Evolutionary conservation across 495 filamentous ascomycete species (phyloP), one percentile per base, ranked within the genome.

Genomic region (Aspergillus bertholletiae): DNA sequence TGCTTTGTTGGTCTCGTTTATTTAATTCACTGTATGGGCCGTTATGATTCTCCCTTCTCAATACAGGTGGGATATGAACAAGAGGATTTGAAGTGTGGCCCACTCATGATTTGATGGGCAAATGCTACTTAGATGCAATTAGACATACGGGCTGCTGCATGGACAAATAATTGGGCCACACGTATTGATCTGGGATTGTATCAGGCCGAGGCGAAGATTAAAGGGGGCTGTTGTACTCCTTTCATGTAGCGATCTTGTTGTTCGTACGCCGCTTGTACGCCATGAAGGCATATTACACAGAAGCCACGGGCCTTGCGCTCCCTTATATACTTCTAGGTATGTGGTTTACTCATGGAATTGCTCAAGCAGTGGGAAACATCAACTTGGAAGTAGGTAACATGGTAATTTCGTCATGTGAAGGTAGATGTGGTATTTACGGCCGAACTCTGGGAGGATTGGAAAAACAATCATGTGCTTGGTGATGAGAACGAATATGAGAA

Each of bases 1-100:
- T 53, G 58, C 22, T 55, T 24, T 46, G 51, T 35, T 52, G 15
- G 28, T 48, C n/a, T n/a, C 24, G 26, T 28, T 34, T 9, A 47
- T 26, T 37, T 28, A 24, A 48, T 40, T 51, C n/a, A 27, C 24
- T 8, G 30, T 45, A 45, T 37, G 17, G 50, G 50, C 34, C 24
- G 50, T 44, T 24, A 45, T 34, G n/a, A 45, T 20, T 28, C 35
- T 40, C n/a, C n/a, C 8, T 51, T 23, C 30, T 50, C 21, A 18
- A 43, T 43, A 43, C 34, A 37, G 39, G 39, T 18, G 39, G 39
- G 39, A 21, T 22, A 12, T 18, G 22, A 37, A 37, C 34, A 37
- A 37, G 39, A 43, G 39, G 21, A 43, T 22, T 43, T 22, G 39
- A 22, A 20, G 3, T 43, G n/a, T 21, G 39, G 39, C 20, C n/a